Percentiles rank a stretch among this genome's conserved stretches.
phyloP scores from a whole-genome alignment of 768 basidiomycete genomes.

The Sistotremastrum suecicum region DNA sequence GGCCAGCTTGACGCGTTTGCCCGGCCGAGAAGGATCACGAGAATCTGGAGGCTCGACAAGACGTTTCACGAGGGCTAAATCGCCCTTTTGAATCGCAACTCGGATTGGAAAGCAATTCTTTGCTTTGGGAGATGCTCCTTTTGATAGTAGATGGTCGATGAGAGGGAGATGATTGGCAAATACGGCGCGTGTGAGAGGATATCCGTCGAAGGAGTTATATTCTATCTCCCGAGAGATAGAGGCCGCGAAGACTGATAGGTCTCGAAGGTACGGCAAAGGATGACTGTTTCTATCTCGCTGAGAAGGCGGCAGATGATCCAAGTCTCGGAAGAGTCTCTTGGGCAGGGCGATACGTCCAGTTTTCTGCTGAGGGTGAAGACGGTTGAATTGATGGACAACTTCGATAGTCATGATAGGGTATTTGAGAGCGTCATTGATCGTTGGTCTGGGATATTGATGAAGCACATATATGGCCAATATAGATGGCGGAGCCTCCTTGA shows the following conservation, averaged over 20 bases:
- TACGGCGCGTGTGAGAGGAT: slow-evolving; percentile 70
- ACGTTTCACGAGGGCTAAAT: slow-evolving; percentile 53
- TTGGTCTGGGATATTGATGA: slow-evolving; percentile 8
- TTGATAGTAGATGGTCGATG: slow-evolving; percentile 51
- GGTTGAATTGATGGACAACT: slow-evolving; percentile 8
- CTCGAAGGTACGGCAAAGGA: slow-evolving; percentile 51
- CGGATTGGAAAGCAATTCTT: slow-evolving; percentile 53
- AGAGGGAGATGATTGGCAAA: slow-evolving; percentile 49
- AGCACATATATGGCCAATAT: slow-evolving; percentile 58
- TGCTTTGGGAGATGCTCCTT: slow-evolving; percentile 54
- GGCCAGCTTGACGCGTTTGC: slow-evolving; percentile 29
- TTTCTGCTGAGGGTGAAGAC: not conserved
- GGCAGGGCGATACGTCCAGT: slow-evolving; percentile 32
- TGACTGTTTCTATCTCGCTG: slow-evolving; percentile 11
- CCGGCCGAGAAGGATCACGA: not conserved
- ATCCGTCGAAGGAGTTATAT: slow-evolving; percentile 61
- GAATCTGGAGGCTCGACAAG: slow-evolving; percentile 47
- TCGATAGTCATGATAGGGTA: too few species aligned
- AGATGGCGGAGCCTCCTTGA: slow-evolving; percentile 37
- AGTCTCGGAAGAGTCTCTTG: slow-evolving; percentile 45
- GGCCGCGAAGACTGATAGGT: slow-evolving; percentile 30
- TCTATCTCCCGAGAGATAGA: slow-evolving; percentile 19
- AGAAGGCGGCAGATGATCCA: slow-evolving; percentile 19
- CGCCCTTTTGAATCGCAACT: slow-evolving; percentile 60
- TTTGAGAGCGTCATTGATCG: too few species aligned